phyloP scores from a whole-genome alignment of 345 rosid genomes.

The Isatis tinctoria region DNA sequence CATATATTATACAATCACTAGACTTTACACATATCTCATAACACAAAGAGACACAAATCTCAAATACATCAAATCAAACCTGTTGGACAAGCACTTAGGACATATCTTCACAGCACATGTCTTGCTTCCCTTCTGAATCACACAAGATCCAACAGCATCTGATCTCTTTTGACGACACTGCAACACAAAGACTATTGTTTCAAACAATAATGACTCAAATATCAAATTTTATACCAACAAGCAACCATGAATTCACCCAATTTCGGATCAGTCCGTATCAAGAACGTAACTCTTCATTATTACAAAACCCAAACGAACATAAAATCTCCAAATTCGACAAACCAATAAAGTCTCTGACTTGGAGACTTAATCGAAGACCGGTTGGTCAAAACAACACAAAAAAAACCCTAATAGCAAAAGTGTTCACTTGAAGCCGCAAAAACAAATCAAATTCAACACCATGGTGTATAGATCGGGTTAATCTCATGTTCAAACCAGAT shows the following conservation, averaged over 20 bases:
- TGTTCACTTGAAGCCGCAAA: too few relatives aligned
- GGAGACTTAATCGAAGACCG: too few relatives aligned
- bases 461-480: too few relatives aligned
- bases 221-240: not conserved
- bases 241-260: not conserved
- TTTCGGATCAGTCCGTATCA: not conserved
- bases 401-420: too few relatives aligned
- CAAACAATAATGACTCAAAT: not conserved
- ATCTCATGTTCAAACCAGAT: too few relatives aligned
- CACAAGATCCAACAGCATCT: slow-evolving; percentile 52
- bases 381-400: too few relatives aligned
- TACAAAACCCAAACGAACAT: not conserved
- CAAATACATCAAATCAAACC: slow-evolving; percentile 31
- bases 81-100: slow-evolving; percentile 62
- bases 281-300: too few relatives aligned
- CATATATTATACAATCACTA: not conserved
- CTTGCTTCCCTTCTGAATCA: slow-evolving; percentile 35
- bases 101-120: slow-evolving; percentile 56
- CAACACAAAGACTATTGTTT: slow-evolving; percentile 13
- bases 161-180: slow-evolving; percentile 82
- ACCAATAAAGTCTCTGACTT: too few relatives aligned
- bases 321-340: not conserved
- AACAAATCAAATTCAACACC: too few relatives aligned
- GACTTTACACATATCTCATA: not conserved
- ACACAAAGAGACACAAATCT: not conserved